Percentiles rank a stretch among this genome's conserved stretches.
phyloP scores from a whole-genome alignment of 148 eudicot species.

The Dianthus caryophyllus region DNA sequence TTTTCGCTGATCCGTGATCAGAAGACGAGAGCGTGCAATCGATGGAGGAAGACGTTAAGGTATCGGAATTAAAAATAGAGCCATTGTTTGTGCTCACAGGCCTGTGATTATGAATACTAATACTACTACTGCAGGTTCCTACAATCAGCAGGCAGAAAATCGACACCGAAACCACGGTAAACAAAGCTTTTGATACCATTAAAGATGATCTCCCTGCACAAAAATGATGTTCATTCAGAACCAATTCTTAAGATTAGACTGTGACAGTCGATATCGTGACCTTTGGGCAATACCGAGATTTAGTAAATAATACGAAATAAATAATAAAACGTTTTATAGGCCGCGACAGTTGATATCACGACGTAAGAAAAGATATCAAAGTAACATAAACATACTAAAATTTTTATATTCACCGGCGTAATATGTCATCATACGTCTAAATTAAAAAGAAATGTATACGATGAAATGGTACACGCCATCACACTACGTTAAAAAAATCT shows the following conservation, averaged over 20 bases:
- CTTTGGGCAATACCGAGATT: too few species aligned
- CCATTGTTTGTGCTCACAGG: conserved; percentile 30
- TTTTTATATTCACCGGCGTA: too few species aligned
- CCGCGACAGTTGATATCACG: too few species aligned
- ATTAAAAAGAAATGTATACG: too few species aligned
- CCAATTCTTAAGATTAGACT: neutral
- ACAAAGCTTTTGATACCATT: conserved; percentile 25
- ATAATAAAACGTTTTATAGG: too few species aligned
- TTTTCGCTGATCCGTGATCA: conserved; percentile 2
- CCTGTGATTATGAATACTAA: conserved; percentile 21
- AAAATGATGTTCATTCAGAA: conserved; percentile 18
- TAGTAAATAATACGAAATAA: too few species aligned
- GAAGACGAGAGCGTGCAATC: conserved; percentile 40
- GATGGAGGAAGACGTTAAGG: conserved; percentile 37
- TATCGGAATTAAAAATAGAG: conserved; percentile 34
- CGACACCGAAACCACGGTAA: conserved; percentile 21
- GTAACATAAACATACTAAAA: too few species aligned
- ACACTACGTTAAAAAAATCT: too few species aligned
- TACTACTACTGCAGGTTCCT: conserved; percentile 16
- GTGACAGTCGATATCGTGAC: too few species aligned
- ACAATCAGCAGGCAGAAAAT: conserved; percentile 23
- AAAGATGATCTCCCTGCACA: conserved; percentile 22
- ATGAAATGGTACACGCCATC: too few species aligned
- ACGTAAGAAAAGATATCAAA: too few species aligned
- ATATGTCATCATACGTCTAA: too few species aligned